These are phyloP conservation scores for Cyberlindnera xishuangbannaensis DNA, from an alignment of 805 yeast species.

Conservation along the genomic window DNA sequence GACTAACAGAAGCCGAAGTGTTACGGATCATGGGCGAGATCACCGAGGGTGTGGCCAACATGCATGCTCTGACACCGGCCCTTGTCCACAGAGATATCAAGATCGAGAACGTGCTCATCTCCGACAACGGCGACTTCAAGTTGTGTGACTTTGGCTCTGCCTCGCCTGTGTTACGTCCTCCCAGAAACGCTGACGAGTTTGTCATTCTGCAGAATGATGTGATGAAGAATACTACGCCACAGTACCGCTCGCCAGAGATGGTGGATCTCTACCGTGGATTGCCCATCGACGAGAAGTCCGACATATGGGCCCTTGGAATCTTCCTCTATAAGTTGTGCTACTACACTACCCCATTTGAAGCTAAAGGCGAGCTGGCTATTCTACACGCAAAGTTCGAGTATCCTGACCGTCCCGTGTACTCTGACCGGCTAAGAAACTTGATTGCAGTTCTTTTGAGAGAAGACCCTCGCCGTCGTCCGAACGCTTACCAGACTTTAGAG, in stretches of 20 bases:
- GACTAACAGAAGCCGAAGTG: slow-evolving; percentile 64
- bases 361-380: slow-evolving; percentile 57
- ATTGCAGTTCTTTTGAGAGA: slow-evolving; percentile 56
- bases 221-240: slow-evolving; percentile 78
- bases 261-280: slow-evolving; percentile 60
- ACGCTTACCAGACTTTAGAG: slow-evolving; percentile 61
- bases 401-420: slow-evolving; percentile 52
- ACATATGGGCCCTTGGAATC: slow-evolving; percentile 82
- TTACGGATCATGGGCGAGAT: slow-evolving; percentile 63
- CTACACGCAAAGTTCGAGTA: slow-evolving; percentile 48
- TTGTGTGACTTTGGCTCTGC: slow-evolving; percentile 83
- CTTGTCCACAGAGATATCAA: slow-evolving; percentile 76
- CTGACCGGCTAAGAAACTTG: slow-evolving; percentile 56
- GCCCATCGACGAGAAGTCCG: slow-evolving; percentile 77
- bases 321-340: slow-evolving; percentile 73
- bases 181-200: slow-evolving; percentile 55
- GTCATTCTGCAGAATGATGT: slow-evolving; percentile 59
- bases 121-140: slow-evolving; percentile 53
- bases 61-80: slow-evolving; percentile 70
- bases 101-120: slow-evolving; percentile 72
- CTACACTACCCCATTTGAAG: slow-evolving; percentile 79
- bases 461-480: slow-evolving; percentile 70
- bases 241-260: slow-evolving; percentile 83
- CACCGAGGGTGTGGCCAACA: slow-evolving; percentile 68
- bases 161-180: slow-evolving; percentile 57